Base-by-base conservation (phyloP, 2,329 filamentous ascomycete genomes). In the Rosellinia necatrix region DNA sequence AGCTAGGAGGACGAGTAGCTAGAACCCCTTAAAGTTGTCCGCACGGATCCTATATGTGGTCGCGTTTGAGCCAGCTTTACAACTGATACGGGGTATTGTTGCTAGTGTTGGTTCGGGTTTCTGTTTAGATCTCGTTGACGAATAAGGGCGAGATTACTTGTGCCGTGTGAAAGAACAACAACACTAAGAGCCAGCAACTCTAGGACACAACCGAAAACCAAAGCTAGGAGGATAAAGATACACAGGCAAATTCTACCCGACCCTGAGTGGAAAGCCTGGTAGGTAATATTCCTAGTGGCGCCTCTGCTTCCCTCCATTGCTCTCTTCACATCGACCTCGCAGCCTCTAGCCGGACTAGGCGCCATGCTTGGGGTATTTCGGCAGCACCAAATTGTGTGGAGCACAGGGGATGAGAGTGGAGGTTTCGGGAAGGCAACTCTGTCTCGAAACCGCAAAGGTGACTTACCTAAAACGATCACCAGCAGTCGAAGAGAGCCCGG, bases 341-440 rank as follows among this genome's bases (percentile, higher is more conserved):
- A 25, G 38, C 21, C 25, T 60, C 56, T 43, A 34, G 30, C 19
- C 35, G n/a, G 32, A 40, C 49, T 32, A 42, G 34, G 46, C 56
- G 51, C 52, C 41, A 49, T 59, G 56, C 51, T 53, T 53, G n/a
- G 47, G 56, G 53, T 47, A 59, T 61, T 21, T 53, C 59, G 52
- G 56, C 49, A 56, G 24, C 21, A 19, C 56, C 41, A 59, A 59
- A 52, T 59, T 50, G 58, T 59, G 64, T 64, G 67, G 66, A 62
- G 63, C 61, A 58, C 54, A 63, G 63, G 57, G 64, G 60, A 47
- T 49, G 46, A 57, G 59, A 63, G 65, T 68, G 65, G 67, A 65
- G 63, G 64, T 63, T 63, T 59, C 49, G 65, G 62, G 63, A 59
- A 68, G 68, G 65, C 67, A 67, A 56, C 59, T 63, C 54, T 35